Evolutionary conservation across 176 grass and related monocot species (phyloP).

Genomic region (Triticum aestivum): DNA sequence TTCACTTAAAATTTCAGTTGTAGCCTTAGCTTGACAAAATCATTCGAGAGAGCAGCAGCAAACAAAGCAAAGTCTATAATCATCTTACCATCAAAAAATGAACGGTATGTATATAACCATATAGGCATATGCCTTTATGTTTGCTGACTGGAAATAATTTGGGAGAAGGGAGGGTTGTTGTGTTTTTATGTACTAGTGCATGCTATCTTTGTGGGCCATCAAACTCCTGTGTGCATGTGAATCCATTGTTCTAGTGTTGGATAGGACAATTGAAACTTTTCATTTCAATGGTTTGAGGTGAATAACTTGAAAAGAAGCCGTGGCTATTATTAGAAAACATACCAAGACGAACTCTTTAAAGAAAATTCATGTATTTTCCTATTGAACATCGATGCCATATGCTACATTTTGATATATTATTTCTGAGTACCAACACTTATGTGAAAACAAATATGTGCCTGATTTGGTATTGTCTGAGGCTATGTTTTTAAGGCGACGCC

Average conservation of each 20-base stretch:
- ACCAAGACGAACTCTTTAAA: conserved; percentile 8
- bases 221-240: background rate
- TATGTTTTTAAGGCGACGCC: too few species aligned
- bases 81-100: conserved; percentile 70
- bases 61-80: conserved; percentile 91
- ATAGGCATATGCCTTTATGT: conserved; percentile 22
- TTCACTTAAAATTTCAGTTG: conserved; percentile 57
- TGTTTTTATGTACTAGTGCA: conserved; percentile 3
- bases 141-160: conserved; percentile 29
- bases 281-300: conserved; percentile 2
- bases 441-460: background rate
- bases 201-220: conserved; percentile 19
- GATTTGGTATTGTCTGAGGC: background rate
- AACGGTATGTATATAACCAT: conserved; percentile 53
- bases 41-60: conserved; percentile 95
- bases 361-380: background rate
- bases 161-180: background rate
- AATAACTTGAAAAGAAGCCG: conserved; percentile 9
- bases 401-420: background rate
- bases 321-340: conserved; percentile 6
- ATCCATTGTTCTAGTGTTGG: conserved; percentile 10
- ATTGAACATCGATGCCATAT: conserved; percentile 1
- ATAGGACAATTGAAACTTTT: background rate
- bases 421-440: background rate
- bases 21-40: conserved; percentile 91